These are phyloP conservation scores for Cryptosporidium baileyi DNA, from an alignment of 169 alveolate genomes.

Conservation along the genomic window DNA sequence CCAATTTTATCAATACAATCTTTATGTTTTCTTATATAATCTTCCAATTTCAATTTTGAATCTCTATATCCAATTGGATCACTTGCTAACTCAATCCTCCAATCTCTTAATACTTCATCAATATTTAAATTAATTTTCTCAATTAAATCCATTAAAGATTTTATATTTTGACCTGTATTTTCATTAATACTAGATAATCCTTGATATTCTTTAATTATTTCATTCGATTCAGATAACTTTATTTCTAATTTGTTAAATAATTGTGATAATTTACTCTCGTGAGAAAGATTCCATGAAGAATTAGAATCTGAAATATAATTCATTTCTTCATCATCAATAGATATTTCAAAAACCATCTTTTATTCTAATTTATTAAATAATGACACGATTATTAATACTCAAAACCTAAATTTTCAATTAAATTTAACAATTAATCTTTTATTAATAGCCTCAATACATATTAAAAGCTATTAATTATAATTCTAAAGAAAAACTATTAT, in stretches of 20 bases:
- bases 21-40: background rate
- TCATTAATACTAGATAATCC: background rate
- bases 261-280: background rate
- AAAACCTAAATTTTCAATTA: too few species aligned
- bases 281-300: background rate
- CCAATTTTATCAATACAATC: background rate
- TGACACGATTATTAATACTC: too few species aligned
- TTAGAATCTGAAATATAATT: background rate
- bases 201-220: background rate
- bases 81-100: slow-evolving; percentile 50
- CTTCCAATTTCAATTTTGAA: background rate
- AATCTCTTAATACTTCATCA: slow-evolving; percentile 1
- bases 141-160: background rate
- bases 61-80: slow-evolving; percentile 25
- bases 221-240: background rate
- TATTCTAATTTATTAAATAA: too few species aligned
- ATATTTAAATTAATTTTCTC: background rate
- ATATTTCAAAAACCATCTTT: slow-evolving; percentile 8
- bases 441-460: too few species aligned
- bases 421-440: too few species aligned
- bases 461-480: too few species aligned
- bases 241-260: background rate
- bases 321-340: slow-evolving; percentile 5
- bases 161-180: background rate
- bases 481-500: too few species aligned